Base-by-base conservation (phyloP, 1,284 basidiomycete genomes). In the Microbotryomycetes sp. region DNA sequence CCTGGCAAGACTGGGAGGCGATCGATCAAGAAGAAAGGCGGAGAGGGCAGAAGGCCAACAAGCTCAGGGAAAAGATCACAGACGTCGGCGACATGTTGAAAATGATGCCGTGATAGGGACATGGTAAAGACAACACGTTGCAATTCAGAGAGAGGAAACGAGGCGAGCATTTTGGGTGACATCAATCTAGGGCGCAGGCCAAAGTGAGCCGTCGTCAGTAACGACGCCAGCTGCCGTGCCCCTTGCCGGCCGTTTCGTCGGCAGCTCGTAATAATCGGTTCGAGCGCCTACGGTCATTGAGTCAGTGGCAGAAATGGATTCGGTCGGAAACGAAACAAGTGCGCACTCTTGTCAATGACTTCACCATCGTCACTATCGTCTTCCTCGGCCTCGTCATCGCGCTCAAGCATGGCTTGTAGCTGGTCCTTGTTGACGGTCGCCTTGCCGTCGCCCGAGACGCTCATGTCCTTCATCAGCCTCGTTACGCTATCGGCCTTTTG, bases 381-480 rank as follows among this genome's bases (percentile, higher is more conserved):
- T 27, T 69, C 70, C 30, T 86, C 85, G 27, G 79, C 80, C 54
- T 85, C 82, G 26, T 82, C 83, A 27, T 81, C 85, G 11, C 84
- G 72, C 71, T 41, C 83, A 79, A 48, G 57, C 57, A 48, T 62
- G 58, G 49, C 54, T 30, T 26, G 78, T 77, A 70, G 82, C 79
- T 82, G 85, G 86, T 52, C 75, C 65, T 65, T 59, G 76, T 80
- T 47, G 75, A 31, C 28, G 11, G 35, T 45, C 26, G 15, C 24
- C 30, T 45, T 29, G 2, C 45, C 50, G 18, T 50, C 45, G 4
- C 48, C 46, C 23, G 67, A 62, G 47, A 93, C 80, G 9, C 82
- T 81, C 71, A 97, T 85, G 76, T 97, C 94, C 62, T 82, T 81
- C 85, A 97, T 87, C 63, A 97, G 77, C 29, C 86, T 80, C 65